Evolutionary conservation across 2,329 filamentous ascomycete species (phyloP), one percentile per base, ranked within the genome.

Genomic region (Fusarium ramigenum): DNA sequence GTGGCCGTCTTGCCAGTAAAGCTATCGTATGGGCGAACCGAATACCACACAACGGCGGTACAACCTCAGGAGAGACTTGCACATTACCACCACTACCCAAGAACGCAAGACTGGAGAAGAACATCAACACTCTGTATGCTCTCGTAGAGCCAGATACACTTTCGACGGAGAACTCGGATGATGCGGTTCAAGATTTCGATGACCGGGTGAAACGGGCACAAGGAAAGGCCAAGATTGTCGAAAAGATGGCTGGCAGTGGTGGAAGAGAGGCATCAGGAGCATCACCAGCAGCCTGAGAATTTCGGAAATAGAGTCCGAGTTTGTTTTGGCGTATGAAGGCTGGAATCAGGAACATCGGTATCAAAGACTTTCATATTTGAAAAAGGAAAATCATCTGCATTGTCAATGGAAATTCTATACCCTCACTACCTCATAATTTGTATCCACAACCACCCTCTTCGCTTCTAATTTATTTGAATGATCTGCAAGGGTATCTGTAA

Each of bases 131-230:
- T 12, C 85, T 98, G 15, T 91, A 94, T 70, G 91, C 92, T 30
- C 86, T 98, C 19, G 91, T 94, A 7, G 94, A 97, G 80, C 91
- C 92, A 0, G 90, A 91, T 9, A 96, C 91, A 2, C 83, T 98
- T 47, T 91, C 91, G 21, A 95, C 91, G 25, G 87, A 92, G 66
- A 99, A 99, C 79, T 92, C 90, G 9, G 96, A 98, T 79, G 94
- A 97, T 52, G 92, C 92, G 1, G 95, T 99, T 28, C 92, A 93
- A 57, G 95, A 98, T 78, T 95, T 97, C 78, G 96, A 99, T 78
- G 94, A 98, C 80, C 88, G 95, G 18, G 80, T 97, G 43, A 96
- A 95, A 83, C 89, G 93, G 72, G 96, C 95, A 8, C 89, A 91
- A 75, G 93, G 93, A 7, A 98, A 97, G 80, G 89, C 90, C 3